A percentile compares a stretch with the other conserved stretches of the same genome.
phyloP scores from a whole-genome alignment of 352 stramenopile species.

The Globisporangium cystogenes region DNA sequence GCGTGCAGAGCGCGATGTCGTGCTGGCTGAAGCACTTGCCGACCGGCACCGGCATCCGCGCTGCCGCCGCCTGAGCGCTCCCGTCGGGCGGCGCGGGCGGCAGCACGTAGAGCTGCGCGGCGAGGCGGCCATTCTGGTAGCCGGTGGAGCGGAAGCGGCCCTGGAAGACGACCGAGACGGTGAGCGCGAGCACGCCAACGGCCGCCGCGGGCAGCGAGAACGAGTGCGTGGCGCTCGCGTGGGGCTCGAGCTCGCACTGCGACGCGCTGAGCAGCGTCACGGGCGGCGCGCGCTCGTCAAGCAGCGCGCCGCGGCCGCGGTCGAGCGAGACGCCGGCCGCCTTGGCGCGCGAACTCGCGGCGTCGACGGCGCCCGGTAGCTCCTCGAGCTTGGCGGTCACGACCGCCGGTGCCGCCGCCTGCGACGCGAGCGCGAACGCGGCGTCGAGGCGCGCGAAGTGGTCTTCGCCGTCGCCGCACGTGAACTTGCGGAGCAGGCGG shows the following conservation, averaged over 20 bases:
- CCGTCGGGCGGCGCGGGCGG: slow-evolving; percentile 13
- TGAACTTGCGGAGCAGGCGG: slow-evolving; percentile 59
- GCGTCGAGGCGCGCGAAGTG: slow-evolving; percentile 42
- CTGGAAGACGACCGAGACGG: slow-evolving; percentile 63
- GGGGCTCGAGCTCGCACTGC: slow-evolving; percentile 50
- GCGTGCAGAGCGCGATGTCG: slow-evolving; percentile 60
- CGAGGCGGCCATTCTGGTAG: slow-evolving; percentile 70
- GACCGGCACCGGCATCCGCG: slow-evolving; percentile 31
- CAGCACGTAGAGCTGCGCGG: slow-evolving; percentile 72
- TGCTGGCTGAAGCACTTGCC: slow-evolving; percentile 43
- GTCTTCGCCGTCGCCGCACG: slow-evolving; percentile 61
- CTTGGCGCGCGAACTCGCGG: slow-evolving; percentile 7
- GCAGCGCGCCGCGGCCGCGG: slow-evolving; percentile 21
- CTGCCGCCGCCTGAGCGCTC: background rate
- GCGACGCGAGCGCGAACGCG: slow-evolving; percentile 21
- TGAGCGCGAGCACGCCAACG: slow-evolving; percentile 43
- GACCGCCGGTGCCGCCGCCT: background rate
- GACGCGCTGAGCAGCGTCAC: slow-evolving; percentile 30
- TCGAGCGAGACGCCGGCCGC: slow-evolving; percentile 12
- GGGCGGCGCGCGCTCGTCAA: slow-evolving; percentile 23
- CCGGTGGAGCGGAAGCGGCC: slow-evolving; percentile 64
- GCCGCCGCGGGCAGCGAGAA: slow-evolving; percentile 40
- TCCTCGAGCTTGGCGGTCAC: slow-evolving; percentile 26
- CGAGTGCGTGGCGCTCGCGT: slow-evolving; percentile 55
- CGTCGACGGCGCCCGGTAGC: slow-evolving; percentile 26